Conservation (phyloP, 2,329 filamentous ascomycete species). For the Colletotrichum acutatum region DNA sequence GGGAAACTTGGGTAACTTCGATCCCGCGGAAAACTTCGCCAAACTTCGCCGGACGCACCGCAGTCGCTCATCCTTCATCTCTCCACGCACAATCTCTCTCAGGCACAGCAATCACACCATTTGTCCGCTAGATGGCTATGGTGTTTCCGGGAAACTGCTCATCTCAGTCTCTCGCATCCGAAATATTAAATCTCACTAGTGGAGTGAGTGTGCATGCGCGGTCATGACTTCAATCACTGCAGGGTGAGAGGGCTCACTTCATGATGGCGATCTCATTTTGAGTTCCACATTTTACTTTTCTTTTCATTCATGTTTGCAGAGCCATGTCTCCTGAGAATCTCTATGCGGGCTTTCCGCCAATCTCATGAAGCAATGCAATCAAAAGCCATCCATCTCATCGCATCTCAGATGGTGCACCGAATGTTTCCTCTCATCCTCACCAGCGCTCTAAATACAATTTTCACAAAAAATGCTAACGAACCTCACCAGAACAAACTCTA, state of each 20-base stretch:
- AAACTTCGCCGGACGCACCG: slow-evolving; percentile 22
- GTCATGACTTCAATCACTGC: background rate
- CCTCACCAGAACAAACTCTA: slow-evolving; percentile 50
- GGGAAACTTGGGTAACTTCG: slow-evolving; percentile 3
- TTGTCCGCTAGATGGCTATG: background rate
- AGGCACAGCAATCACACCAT: background rate
- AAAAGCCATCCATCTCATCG: background rate
- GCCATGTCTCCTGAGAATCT: background rate
- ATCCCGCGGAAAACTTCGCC: slow-evolving; percentile 12
- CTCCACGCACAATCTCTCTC: background rate
- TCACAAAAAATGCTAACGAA: background rate
- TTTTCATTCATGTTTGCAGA: background rate
- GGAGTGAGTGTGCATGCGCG: too few relatives aligned
- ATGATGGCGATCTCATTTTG: too few relatives aligned
- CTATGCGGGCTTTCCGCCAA: background rate
- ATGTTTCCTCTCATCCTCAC: background rate
- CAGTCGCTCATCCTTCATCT: background rate
- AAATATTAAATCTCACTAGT: too few relatives aligned
- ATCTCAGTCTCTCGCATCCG: background rate
- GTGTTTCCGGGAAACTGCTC: background rate
- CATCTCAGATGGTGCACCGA: background rate
- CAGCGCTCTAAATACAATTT: background rate
- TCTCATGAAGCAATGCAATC: background rate
- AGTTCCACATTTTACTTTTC: background rate
- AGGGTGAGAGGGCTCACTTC: background rate